These are phyloP conservation scores for Hypoxylon sp. DNA, from an alignment of 2,329 filamentous ascomycete species.

Conservation along the genomic window DNA sequence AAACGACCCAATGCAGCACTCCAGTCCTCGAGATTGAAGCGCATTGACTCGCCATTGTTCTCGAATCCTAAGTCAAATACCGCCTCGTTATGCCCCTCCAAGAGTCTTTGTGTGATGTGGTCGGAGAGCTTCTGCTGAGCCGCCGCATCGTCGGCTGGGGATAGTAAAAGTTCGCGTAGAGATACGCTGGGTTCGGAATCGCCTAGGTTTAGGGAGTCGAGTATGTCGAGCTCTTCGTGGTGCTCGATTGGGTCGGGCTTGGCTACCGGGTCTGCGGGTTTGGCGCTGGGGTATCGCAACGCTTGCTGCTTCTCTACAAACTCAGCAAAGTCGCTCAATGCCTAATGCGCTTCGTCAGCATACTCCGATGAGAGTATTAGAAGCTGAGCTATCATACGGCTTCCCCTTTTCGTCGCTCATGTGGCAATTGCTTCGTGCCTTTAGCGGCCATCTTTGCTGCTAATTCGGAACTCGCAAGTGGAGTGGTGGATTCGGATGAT, in stretches of 20 bases:
- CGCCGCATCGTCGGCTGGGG: conserved; percentile 66
- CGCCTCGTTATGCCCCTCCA: conserved; percentile 88
- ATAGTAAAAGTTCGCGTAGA: conserved; percentile 81
- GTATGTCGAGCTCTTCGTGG: conserved; percentile 89
- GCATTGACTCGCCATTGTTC: conserved; percentile 88
- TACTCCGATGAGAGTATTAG: conserved; percentile 10
- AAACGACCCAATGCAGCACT: conserved; percentile 75
- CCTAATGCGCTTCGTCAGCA: conserved; percentile 56
- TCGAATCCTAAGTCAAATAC: conserved; percentile 94
- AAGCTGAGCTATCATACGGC: conserved; percentile 65
- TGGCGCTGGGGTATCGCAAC: conserved; percentile 68
- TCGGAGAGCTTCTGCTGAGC: conserved; percentile 72
- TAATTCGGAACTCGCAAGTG: conserved; percentile 15
- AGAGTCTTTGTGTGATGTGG: conserved; percentile 75
- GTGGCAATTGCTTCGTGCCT: conserved; percentile 71
- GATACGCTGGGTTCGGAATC: conserved; percentile 76
- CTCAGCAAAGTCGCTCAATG: conserved; percentile 95
- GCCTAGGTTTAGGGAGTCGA: conserved; percentile 80
- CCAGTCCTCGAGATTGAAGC: conserved; percentile 80
- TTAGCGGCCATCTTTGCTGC: conserved; percentile 64
- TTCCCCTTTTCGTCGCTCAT: conserved; percentile 89
- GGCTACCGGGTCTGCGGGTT: conserved; percentile 45
- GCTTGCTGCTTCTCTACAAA: conserved; percentile 96
- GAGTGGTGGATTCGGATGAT: conserved; percentile 46
- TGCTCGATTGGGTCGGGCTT: conserved; percentile 79